Conservation (phyloP, 2,329 filamentous ascomycete genomes). For the Biscogniauxia mediterranea region DNA sequence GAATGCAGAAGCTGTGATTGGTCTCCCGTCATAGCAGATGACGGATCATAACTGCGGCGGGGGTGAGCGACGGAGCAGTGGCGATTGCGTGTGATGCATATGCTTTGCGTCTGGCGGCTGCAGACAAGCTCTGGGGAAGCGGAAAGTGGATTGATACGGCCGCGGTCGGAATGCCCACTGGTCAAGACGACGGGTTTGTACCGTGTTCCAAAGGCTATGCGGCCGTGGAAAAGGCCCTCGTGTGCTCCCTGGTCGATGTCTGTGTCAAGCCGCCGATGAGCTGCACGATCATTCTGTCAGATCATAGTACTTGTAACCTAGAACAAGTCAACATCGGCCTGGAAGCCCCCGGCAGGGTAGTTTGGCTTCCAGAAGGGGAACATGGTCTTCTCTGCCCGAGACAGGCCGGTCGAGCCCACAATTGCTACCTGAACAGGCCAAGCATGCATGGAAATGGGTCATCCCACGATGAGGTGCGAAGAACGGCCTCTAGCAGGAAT, state of each 20-base stretch:
- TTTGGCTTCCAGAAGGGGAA: not conserved
- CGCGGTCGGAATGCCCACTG: not conserved
- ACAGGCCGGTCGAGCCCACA: not conserved
- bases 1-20: slow-evolving; percentile 11
- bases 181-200: not conserved
- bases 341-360: not conserved
- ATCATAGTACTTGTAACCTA: not conserved
- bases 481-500: not conserved
- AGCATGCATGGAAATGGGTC: not conserved
- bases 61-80: slow-evolving; percentile 9
- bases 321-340: not conserved
- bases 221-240: not conserved
- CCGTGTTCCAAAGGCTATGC: not conserved
- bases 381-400: not conserved
- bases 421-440: not conserved
- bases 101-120: not conserved
- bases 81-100: not conserved
- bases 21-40: slow-evolving; percentile 21
- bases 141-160: not conserved
- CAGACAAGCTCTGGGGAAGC: not conserved
- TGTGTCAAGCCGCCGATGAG: not conserved
- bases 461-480: not conserved
- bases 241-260: not conserved
- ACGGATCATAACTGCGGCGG: slow-evolving; percentile 28
- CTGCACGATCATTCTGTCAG: not conserved